Conservation (phyloP, 192 early-diverging fungal species). For the Coemansia sp. region DNA sequence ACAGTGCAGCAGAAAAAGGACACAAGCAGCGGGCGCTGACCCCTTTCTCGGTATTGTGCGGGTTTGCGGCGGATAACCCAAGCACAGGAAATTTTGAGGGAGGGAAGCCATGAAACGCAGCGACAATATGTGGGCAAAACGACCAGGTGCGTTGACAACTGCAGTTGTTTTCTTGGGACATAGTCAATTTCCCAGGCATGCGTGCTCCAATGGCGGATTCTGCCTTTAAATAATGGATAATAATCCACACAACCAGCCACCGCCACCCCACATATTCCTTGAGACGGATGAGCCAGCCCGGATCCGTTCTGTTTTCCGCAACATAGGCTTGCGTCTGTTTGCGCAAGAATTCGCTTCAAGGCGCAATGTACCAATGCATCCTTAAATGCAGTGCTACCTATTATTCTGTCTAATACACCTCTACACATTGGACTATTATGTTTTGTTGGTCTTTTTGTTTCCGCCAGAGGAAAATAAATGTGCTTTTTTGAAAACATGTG, state of each 20-base stretch:
- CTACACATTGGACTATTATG: background rate
- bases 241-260: background rate
- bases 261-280: background rate
- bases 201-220: background rate
- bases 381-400: background rate
- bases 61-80: background rate
- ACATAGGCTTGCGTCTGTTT: background rate
- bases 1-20: background rate
- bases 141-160: background rate
- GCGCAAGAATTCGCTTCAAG: background rate
- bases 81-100: background rate
- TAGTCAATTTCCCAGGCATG: no score
- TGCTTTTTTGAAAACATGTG: background rate
- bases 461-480: background rate
- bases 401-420: background rate
- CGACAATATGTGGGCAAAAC: background rate
- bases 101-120: background rate
- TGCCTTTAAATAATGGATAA: background rate
- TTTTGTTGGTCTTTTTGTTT: background rate
- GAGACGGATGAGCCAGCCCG: background rate
- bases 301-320: background rate
- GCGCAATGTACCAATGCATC: no score
- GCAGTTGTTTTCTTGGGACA: no score
- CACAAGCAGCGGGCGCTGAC: background rate
- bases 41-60: background rate